Conservation (phyloP, 208 protist species). For the Leishmania guyanensis region DNA sequence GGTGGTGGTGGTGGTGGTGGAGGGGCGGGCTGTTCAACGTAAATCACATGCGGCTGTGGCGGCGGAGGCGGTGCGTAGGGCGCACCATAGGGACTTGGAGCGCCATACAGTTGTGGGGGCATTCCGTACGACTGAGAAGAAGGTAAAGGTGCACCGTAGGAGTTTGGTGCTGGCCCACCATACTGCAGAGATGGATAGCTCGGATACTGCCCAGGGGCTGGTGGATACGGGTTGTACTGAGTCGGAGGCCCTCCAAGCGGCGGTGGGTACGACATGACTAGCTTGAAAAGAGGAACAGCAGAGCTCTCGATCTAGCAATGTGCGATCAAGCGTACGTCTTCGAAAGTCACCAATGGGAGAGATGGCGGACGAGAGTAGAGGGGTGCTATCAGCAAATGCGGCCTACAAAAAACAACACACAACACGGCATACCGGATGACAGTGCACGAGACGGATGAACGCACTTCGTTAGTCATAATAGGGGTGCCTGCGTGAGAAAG, state of each 20-base stretch:
- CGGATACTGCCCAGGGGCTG: neutral
- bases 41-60: slow-evolving; percentile 1
- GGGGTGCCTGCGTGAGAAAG: too few species aligned
- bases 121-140: neutral
- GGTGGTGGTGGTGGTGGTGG: neutral
- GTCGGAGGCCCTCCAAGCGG: neutral
- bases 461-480: too few species aligned
- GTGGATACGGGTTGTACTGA: neutral
- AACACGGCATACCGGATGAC: too few species aligned
- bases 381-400: neutral
- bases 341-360: neutral
- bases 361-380: neutral
- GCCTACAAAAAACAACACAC: too few species aligned
- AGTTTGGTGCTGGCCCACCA: too few species aligned
- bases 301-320: neutral
- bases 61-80: neutral
- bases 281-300: neutral
- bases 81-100: neutral
- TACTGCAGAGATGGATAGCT: neutral
- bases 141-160: neutral
- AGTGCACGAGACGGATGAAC: too few species aligned
- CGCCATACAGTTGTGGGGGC: neutral
- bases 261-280: neutral
- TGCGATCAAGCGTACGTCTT: neutral
- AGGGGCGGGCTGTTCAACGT: neutral